A percentile compares a stretch with the other conserved stretches of the same genome.
Conservation (phyloP, 208 protist genomes). For the Blastocrithidia nonstop region DNA sequence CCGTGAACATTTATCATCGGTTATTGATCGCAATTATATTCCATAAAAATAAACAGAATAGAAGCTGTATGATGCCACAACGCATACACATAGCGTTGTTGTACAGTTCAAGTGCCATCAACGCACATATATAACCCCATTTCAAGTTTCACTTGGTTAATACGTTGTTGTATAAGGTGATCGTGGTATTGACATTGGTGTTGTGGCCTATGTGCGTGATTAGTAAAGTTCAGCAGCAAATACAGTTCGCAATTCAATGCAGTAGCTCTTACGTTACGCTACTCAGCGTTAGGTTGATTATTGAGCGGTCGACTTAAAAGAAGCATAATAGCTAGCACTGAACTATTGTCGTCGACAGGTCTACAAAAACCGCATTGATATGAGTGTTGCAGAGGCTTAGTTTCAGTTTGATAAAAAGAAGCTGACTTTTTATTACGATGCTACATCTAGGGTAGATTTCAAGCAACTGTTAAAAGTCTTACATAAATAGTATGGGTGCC, state of each 20-base stretch:
- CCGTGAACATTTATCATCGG: not conserved
- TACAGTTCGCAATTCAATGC: too few species aligned
- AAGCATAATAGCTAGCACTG: slow-evolving; percentile 53
- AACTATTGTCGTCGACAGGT: slow-evolving; percentile 52
- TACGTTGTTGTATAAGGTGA: slow-evolving; percentile 83
- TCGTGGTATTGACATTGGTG: slow-evolving; percentile 80
- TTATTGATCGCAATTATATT: not conserved
- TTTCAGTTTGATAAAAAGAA: slow-evolving; percentile 90
- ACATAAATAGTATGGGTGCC: slow-evolving; percentile 76
- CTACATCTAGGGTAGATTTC: slow-evolving; percentile 61
- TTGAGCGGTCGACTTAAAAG: slow-evolving; percentile 67
- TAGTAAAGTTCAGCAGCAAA: too few species aligned
- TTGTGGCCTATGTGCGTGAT: too few species aligned
- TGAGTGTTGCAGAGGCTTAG: slow-evolving; percentile 72
- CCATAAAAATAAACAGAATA: not conserved
- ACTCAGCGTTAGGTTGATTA: slow-evolving; percentile 79
- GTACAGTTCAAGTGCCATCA: slow-evolving; percentile 85
- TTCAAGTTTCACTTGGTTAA: slow-evolving; percentile 40
- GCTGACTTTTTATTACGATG: slow-evolving; percentile 84
- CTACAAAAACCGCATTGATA: slow-evolving; percentile 35
- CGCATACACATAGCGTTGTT: slow-evolving; percentile 33
- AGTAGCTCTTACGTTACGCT: slow-evolving; percentile 52
- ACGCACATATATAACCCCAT: slow-evolving; percentile 43
- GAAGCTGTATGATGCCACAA: slow-evolving; percentile 2
- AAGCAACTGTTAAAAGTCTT: slow-evolving; percentile 67